These are phyloP conservation scores for Pythium grandisporangium DNA, from an alignment of 352 stramenopile genomes.

Conservation along the genomic window DNA sequence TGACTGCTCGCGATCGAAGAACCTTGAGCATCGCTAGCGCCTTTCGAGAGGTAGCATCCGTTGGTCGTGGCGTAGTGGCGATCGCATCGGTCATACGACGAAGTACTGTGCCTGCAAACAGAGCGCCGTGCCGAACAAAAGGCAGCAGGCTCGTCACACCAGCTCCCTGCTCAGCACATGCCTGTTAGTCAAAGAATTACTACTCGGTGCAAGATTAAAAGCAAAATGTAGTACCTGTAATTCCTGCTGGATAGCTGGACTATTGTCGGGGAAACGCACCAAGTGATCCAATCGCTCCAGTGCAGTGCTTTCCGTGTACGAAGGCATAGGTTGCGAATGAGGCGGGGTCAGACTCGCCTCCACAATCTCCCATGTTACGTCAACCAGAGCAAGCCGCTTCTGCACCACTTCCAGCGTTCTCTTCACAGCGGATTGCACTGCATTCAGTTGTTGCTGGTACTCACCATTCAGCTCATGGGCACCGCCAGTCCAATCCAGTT, in stretches of 20 bases:
- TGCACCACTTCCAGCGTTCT: background rate
- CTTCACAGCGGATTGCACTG: background rate
- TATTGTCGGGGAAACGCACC: constrained; percentile 19
- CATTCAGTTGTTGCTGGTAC: background rate
- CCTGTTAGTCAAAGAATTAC: background rate
- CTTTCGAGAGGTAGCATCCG: constrained; percentile 35
- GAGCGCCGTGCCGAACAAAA: constrained; percentile 57
- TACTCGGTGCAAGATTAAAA: background rate
- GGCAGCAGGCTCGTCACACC: constrained; percentile 66
- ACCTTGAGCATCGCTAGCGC: constrained; percentile 57
- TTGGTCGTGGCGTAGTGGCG: constrained; percentile 19
- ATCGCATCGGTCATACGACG: constrained; percentile 32
- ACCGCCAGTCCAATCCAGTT: constrained; percentile 22
- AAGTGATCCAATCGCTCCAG: constrained; percentile 41
- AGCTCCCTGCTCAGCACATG: constrained; percentile 14
- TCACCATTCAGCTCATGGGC: background rate
- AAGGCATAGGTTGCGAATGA: constrained; percentile 12
- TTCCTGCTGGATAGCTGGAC: constrained; percentile 59
- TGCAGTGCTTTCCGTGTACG: constrained; percentile 35
- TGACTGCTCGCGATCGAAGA: constrained; percentile 48
- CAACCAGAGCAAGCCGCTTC: constrained; percentile 3
- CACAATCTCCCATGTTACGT: constrained; percentile 8
- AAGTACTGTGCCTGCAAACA: constrained; percentile 50
- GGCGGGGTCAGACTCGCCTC: constrained; percentile 10
- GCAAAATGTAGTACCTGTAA: constrained; percentile 20